A percentile compares a stretch with the other conserved stretches of the same genome.
Conservation (phyloP, 2,329 filamentous ascomycete genomes). For the Fusarium pseudoanthophilum region DNA sequence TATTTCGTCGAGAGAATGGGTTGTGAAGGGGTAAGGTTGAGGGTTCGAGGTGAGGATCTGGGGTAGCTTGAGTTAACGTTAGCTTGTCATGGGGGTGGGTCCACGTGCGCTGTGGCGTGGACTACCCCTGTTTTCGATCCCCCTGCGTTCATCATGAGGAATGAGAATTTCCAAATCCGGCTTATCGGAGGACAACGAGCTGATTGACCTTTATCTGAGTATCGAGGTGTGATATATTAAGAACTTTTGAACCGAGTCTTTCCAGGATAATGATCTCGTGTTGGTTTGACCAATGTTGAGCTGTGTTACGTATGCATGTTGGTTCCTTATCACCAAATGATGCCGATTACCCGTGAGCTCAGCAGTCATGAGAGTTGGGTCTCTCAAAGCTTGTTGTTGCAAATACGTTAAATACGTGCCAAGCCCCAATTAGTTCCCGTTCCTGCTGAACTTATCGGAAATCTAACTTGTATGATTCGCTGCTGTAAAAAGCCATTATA, state of each 20-base stretch:
- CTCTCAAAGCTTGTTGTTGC: background rate
- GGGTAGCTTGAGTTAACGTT: slow-evolving; percentile 21
- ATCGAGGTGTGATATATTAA: no score
- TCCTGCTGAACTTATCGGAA: background rate
- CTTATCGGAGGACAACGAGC: background rate
- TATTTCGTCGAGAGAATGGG: background rate
- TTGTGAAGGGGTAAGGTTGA: background rate
- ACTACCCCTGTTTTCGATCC: slow-evolving; percentile 4
- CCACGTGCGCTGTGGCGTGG: slow-evolving; percentile 33
- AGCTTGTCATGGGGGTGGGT: slow-evolving; percentile 31
- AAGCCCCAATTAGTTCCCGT: background rate
- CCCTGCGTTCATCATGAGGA: background rate
- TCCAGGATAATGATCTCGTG: background rate
- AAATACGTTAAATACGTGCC: background rate
- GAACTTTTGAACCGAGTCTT: background rate
- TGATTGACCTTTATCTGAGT: background rate
- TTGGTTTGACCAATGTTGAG: background rate
- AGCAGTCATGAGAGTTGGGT: background rate
- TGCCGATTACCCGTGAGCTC: background rate
- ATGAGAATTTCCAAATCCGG: slow-evolving; percentile 1
- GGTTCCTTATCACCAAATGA: background rate
- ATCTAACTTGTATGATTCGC: background rate
- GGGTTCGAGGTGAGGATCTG: slow-evolving; percentile 14
- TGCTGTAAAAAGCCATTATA: background rate
- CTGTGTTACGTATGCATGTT: background rate